phyloP scores from a whole-genome alignment of 108 stramenopile species.

The Skeletonema potamos region DNA sequence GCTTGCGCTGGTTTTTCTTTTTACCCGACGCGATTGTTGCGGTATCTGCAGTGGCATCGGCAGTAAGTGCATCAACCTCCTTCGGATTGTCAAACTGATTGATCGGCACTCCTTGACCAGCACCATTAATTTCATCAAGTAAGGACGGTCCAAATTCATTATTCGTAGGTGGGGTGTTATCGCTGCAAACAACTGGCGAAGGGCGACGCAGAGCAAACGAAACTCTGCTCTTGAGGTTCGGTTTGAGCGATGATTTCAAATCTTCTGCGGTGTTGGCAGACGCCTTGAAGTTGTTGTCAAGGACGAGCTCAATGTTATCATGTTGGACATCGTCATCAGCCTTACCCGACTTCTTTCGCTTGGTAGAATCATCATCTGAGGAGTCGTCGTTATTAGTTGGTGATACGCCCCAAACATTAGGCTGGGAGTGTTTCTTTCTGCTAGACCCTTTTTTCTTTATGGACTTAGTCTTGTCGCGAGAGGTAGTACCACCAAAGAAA shows the following conservation, averaged over 20 bases:
- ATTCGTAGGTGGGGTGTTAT: not conserved
- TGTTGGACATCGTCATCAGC: not conserved
- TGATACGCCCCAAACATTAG: constrained; percentile 1
- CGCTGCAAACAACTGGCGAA: not conserved
- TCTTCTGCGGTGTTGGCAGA: not conserved
- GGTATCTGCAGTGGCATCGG: not conserved
- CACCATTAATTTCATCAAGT: not conserved
- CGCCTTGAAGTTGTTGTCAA: not conserved
- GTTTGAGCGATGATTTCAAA: not conserved
- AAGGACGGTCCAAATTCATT: not conserved
- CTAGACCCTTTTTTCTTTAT: not conserved
- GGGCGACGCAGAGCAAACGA: not conserved
- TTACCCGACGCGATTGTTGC: not conserved
- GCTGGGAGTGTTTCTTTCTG: not conserved
- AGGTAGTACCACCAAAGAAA: not conserved
- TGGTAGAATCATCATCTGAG: not conserved
- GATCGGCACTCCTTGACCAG: not conserved
- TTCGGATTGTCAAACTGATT: too few species aligned
- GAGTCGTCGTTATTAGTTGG: not conserved
- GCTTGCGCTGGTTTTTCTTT: not conserved
- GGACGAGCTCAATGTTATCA: constrained; percentile 4
- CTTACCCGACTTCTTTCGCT: not conserved
- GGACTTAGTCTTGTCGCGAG: not conserved
- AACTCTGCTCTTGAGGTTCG: not conserved
- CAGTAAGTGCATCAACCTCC: too few species aligned